Evolutionary conservation across 108 stramenopile species (phyloP).

Genomic region (Cyclotella baltica): DNA sequence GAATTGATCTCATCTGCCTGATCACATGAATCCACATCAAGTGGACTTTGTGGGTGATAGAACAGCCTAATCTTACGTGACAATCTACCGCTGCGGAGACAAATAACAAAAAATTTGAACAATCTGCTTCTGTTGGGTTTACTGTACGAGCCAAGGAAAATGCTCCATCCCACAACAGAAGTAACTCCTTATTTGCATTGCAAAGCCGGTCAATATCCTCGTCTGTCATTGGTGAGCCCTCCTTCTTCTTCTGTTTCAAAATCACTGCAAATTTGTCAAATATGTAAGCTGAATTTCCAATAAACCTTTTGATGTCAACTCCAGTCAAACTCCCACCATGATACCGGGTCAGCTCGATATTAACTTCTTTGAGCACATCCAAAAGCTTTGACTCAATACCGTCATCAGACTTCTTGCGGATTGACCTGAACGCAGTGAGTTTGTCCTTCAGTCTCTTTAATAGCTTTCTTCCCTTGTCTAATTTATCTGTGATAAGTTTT

Average conservation of each 20-base stretch:
- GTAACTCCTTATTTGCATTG: not conserved
- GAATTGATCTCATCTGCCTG: conserved; percentile 16
- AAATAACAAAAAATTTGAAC: no score
- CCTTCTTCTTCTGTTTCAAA: conserved; percentile 20
- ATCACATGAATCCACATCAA: conserved; percentile 21
- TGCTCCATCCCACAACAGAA: conserved; percentile 34
- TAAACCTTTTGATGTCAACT: conserved; percentile 17
- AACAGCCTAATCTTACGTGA: not conserved
- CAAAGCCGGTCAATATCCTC: conserved; percentile 14
- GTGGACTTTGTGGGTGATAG: conserved; percentile 1
- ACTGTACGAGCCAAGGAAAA: conserved; percentile 25
- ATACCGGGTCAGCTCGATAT: conserved; percentile 15
- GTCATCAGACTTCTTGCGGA: no score
- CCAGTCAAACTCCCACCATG: conserved; percentile 31
- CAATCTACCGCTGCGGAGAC: no score
- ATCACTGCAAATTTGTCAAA: conserved; percentile 19
- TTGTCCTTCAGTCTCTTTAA: no score
- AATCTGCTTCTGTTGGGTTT: conserved; percentile 17
- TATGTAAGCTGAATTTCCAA: not conserved
- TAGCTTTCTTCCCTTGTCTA: no score
- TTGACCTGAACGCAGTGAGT: no score
- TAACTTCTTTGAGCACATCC: conserved; percentile 8
- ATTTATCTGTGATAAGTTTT: no score
- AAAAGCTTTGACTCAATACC: conserved; percentile 16
- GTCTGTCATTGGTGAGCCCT: not conserved